Conservation (phyloP, 1,284 basidiomycete species). For the Boletellus deceptivus region DNA sequence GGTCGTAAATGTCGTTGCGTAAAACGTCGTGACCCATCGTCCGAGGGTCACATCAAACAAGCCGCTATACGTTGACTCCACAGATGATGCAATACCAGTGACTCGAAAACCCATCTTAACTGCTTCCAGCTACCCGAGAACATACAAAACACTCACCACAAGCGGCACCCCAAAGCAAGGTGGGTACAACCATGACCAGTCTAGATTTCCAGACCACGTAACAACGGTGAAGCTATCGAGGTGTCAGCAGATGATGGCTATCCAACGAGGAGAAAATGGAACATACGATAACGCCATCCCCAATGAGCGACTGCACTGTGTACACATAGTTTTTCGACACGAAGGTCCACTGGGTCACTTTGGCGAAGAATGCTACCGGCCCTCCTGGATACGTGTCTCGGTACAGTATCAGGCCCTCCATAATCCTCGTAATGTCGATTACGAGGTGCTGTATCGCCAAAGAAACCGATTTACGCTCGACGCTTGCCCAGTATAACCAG, state of each 20-base stretch:
- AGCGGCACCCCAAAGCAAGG: conserved; percentile 9
- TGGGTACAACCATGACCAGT: conserved; percentile 3
- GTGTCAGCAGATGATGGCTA: background rate
- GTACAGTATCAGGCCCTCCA: background rate
- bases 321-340: background rate
- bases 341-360: background rate
- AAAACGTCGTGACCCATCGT: background rate
- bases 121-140: background rate
- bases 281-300: conserved; percentile 25
- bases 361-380: background rate
- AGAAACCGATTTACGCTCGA: background rate
- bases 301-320: background rate
- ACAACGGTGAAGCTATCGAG: background rate
- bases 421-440: background rate
- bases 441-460: background rate
- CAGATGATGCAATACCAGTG: background rate
- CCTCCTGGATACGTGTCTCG: background rate
- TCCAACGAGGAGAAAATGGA: background rate
- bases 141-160: conserved; percentile 1
- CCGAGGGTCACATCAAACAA: background rate
- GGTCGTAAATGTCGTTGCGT: background rate
- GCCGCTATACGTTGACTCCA: too few species aligned
- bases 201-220: conserved; percentile 3
- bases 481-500: background rate
- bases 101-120: background rate